phyloP scores from a whole-genome alignment of 1,139 yeast genomes.

The Sugiyamaella neomexicana region DNA sequence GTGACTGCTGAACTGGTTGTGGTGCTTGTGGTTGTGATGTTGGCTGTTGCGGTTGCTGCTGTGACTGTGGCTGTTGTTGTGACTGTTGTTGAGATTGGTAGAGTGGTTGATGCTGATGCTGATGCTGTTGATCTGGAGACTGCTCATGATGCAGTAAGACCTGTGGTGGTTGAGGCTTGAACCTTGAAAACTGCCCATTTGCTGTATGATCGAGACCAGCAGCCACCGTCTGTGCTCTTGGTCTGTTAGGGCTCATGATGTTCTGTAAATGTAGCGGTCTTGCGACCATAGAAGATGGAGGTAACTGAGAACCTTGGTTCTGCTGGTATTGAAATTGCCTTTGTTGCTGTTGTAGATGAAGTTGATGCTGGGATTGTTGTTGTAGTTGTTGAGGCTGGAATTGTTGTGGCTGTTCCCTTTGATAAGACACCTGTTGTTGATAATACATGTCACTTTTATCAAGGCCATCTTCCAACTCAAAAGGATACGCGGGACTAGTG shows the following conservation, averaged over 20 bases:
- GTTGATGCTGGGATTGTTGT: constrained; percentile 24
- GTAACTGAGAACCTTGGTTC: too few species aligned
- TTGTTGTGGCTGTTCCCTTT: too few species aligned
- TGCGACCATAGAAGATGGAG: background rate
- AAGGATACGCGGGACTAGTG: constrained; percentile 35
- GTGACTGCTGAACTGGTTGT: too few species aligned
- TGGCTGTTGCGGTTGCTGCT: constrained; percentile 4
- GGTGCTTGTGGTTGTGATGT: too few species aligned
- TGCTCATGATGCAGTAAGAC: constrained; percentile 23
- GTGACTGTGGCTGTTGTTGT: constrained; percentile 9
- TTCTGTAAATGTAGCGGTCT: constrained; percentile 15
- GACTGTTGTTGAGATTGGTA: too few species aligned
- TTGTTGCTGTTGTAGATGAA: constrained; percentile 19
- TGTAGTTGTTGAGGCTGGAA: constrained; percentile 17
- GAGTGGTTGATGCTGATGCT: constrained; percentile 17
- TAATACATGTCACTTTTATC: constrained; percentile 19
- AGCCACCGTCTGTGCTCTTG: constrained; percentile 33
- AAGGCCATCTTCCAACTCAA: constrained; percentile 17
- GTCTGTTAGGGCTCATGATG: constrained; percentile 21
- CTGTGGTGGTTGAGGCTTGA: constrained; percentile 18
- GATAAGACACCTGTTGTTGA: constrained; percentile 8
- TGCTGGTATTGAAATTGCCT: constrained; percentile 19
- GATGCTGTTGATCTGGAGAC: constrained; percentile 24
- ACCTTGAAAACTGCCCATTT: constrained; percentile 15
- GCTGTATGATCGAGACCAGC: constrained; percentile 21